phyloP scores from a whole-genome alignment of 108 stramenopile genomes.

The Conticribra weissflogii region DNA sequence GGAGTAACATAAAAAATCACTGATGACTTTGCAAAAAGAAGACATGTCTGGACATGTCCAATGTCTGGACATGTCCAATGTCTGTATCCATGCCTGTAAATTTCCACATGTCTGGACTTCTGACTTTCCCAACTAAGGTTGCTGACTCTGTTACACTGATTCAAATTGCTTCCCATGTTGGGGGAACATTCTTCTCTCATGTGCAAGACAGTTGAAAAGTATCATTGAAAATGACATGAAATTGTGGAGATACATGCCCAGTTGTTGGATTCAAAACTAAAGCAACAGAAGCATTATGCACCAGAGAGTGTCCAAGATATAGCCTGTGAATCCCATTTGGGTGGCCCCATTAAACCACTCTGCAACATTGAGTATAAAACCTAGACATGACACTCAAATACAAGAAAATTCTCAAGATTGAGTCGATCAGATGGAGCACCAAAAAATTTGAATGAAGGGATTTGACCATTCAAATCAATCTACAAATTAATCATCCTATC shows the following conservation, averaged over 20 bases:
- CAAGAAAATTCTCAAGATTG: conserved; percentile 18
- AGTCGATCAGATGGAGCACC: not conserved
- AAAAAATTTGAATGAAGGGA: not conserved
- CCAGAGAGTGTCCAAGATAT: conserved; percentile 36
- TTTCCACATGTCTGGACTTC: too few species aligned
- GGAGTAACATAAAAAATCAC: too few species aligned
- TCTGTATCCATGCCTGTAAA: too few species aligned
- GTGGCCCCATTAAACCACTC: not conserved
- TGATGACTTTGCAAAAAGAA: too few species aligned
- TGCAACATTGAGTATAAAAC: conserved; percentile 18
- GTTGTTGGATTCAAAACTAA: conserved; percentile 26
- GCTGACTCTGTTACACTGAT: not conserved
- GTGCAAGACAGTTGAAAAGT: not conserved
- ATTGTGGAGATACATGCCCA: conserved; percentile 17
- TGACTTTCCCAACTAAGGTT: too few species aligned
- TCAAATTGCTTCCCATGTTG: not conserved
- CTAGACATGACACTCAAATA: conserved; percentile 41
- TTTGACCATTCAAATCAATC: not conserved
- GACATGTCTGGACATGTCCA: too few species aligned
- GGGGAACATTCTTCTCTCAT: not conserved
- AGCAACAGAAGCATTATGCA: conserved; percentile 14
- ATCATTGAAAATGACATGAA: not conserved
- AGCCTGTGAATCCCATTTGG: conserved; percentile 39
- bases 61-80: too few species aligned
- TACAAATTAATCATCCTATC: conserved; percentile 4